Evolutionary conservation across 2,329 filamentous ascomycete genomes (phyloP).

Genomic region (Cordyceps tenuipes): DNA sequence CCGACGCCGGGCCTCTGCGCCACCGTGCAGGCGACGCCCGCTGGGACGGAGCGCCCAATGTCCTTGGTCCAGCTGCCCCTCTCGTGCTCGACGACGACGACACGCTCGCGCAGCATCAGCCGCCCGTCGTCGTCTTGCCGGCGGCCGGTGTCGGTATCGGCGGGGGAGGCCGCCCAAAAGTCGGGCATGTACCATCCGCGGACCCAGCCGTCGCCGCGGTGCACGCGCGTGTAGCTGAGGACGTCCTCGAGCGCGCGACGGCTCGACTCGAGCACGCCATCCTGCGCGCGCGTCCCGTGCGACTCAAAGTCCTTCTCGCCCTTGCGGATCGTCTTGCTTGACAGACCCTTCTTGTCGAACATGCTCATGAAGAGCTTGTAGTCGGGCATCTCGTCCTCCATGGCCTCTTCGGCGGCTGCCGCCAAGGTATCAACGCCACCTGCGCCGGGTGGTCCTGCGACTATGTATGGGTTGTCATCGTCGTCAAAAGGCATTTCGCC

Average conservation of each 20-base stretch:
- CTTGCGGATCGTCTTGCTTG: constrained; percentile 66
- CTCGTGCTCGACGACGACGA: constrained; percentile 63
- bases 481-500: constrained; percentile 34
- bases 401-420: constrained; percentile 43
- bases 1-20: constrained; percentile 39
- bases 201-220: constrained; percentile 56
- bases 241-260: constrained; percentile 85
- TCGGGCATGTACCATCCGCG: constrained; percentile 69
- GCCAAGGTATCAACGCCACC: constrained; percentile 21
- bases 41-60: constrained; percentile 59
- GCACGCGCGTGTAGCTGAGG: constrained; percentile 66
- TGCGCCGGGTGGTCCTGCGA: constrained; percentile 14
- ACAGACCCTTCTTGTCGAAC: constrained; percentile 42
- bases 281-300: constrained; percentile 78
- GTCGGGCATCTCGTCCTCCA: constrained; percentile 77
- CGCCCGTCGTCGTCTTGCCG: constrained; percentile 18
- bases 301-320: constrained; percentile 97
- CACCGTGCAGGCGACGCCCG: constrained; percentile 37
- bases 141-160: not conserved
- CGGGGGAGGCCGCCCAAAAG: constrained; percentile 26
- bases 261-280: constrained; percentile 68
- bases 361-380: constrained; percentile 63
- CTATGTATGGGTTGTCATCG: constrained; percentile 30
- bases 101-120: constrained; percentile 34
- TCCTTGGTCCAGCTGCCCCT: constrained; percentile 64